Base-by-base conservation (phyloP, 2,329 filamentous ascomycete species). In the Mycocentrospora acerina region DNA sequence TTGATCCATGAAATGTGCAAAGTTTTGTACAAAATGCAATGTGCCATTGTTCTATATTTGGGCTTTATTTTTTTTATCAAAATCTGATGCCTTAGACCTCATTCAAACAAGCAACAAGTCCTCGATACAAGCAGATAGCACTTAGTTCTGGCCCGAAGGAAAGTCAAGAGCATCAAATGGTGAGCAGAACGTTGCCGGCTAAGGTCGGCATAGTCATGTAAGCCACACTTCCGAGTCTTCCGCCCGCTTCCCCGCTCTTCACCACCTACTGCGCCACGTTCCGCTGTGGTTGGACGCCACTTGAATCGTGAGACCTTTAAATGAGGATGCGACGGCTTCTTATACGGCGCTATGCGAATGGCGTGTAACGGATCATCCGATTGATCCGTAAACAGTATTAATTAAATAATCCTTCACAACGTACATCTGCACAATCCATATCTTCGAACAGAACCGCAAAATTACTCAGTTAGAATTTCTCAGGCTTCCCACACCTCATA, bases 251-350 rank as follows among this genome's bases (percentile, higher is more conserved):
- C 36, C 41, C 41, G 41, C 41, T 37, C 25, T 16, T 26, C 27
- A 44, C 41, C 32, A 40, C 25, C 40, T 22, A 31, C 36, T 40
- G 41, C 40, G 40, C 40, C 40, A 43, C 35, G 25, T 9, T 26
- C 15, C n/a, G 18, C 15, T 11, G 13, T 35, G 29, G 35, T 39
- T 36, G 39, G 26, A 36, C 32, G 40, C 32, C 35, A 39, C 28
- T 24, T 33, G 24, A 16, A 7, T 12, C 29, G 24, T 4, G 36
- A 35, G 40, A 37, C 42, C 40, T 44, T 19, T 6, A 11, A 32
- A 37, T 26, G 37, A 44, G 42, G 33, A 16, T 30, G 33, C 40
- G 42, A 36, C 42, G 42, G 14, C 11, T 29, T 29, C 2, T 37
- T 37, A 30, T 33, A 32, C 10, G 18, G 14, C 10, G 22, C n/a